Conservation (phyloP, 371 early-diverging fungal species). For the Apophysomyces variabilis region DNA sequence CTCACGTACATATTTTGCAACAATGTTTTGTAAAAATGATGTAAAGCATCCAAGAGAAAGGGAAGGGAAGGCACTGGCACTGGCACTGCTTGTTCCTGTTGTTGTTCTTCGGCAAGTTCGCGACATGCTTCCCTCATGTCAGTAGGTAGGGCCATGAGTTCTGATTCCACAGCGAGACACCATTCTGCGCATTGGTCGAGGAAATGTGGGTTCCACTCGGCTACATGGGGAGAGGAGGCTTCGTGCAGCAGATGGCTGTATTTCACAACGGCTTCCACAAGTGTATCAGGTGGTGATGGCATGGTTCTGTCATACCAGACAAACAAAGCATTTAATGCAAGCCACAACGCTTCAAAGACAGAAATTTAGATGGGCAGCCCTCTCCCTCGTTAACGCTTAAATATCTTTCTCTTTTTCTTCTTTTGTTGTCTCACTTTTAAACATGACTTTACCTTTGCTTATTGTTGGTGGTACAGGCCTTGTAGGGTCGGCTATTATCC, state of each 20-base stretch:
- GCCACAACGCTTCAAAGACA: background rate
- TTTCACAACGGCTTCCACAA: slow-evolving; percentile 25
- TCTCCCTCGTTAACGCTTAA: background rate
- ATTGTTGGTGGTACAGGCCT: slow-evolving; percentile 30
- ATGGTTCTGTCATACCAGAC: too few relatives aligned
- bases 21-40: slow-evolving; percentile 27
- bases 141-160: slow-evolving; percentile 20
- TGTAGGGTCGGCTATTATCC: slow-evolving; percentile 20
- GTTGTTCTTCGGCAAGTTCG: slow-evolving; percentile 17
- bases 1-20: slow-evolving; percentile 27
- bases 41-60: slow-evolving; percentile 29
- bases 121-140: slow-evolving; percentile 13
- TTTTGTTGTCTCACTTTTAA: background rate
- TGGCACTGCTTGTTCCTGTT: too few relatives aligned
- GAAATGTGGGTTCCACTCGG: slow-evolving; percentile 30
- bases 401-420: background rate
- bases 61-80: slow-evolving; percentile 15
- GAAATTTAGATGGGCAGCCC: background rate
- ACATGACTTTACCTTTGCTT: slow-evolving; percentile 15
- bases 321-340: background rate
- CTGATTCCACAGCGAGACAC: slow-evolving; percentile 44
- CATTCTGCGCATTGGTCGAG: slow-evolving; percentile 31
- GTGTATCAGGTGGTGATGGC: background rate
- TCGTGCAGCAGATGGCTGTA: slow-evolving; percentile 29
- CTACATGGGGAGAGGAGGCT: slow-evolving; percentile 26